Base-by-base conservation (phyloP, 257 asterid genomes). In the Solanum sitiens region DNA sequence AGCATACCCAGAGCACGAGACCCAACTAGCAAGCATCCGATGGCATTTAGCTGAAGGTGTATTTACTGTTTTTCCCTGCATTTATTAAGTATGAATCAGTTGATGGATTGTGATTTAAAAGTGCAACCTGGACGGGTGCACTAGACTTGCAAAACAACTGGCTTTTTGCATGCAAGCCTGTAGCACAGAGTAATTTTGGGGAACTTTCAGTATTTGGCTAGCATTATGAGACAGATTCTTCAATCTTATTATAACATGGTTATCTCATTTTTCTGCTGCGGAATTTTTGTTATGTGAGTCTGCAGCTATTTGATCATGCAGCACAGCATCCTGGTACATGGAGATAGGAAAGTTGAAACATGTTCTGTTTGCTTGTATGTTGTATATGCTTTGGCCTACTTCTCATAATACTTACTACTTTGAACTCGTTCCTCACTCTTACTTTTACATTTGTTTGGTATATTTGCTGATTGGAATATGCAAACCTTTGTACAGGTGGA, bases 31-130 rank as follows among this genome's bases (percentile, higher is more conserved):
- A 83, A 97, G 95, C 88, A 95, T 97, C 86, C 96, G 98, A 8
- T 97, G 98, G 98, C 99, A 96, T 91, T 93, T 97, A 90, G 92
- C 99, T 18, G 98, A 95, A 95, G 99, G 99, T 94, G 91, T 90
- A 59, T 72, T 47, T 50, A 33, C 63, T 72, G 32, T 50, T 72
- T 30, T 44, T 80, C 7, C 30, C 30, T 80, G 37, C 50, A 47
- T 50, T 32, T 80, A 47, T 30, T 30, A 32, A 50, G 85, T 44
- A 16, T 80, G 42, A 80, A 80, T 44, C 85, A 47, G 65, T 79
- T n/a, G 61, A 14, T 76, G 35, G 5, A 7, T 23, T 42, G 63
- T 76, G 61, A 76, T 25, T 47, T 16, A 47, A 30, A 80, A 50
- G 42, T 47, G 85, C 70, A 18, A 30, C 44, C 39, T 80, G 44